phyloP scores from a whole-genome alignment of 2,329 filamentous ascomycete species.

The Chrysoporthe austroafricana region DNA sequence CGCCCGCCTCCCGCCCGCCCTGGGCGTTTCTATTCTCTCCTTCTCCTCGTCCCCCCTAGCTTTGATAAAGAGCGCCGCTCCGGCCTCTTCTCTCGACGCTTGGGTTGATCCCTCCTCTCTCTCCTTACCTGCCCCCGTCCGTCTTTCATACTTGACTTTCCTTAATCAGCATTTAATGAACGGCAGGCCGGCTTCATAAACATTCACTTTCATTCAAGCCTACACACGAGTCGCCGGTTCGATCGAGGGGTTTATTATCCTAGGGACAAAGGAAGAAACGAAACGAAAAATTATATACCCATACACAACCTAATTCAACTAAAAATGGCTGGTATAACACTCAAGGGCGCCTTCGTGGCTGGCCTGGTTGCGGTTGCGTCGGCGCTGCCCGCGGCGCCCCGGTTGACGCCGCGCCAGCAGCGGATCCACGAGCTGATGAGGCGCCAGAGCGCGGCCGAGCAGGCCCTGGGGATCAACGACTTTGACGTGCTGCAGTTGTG shows the following conservation, averaged over 20 bases:
- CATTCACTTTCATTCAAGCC: conserved; percentile 30
- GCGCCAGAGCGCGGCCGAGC: conserved; percentile 55
- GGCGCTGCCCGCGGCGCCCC: conserved; percentile 51
- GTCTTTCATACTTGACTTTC: conserved; percentile 31
- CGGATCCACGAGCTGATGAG: conserved; percentile 52
- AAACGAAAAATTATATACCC: not conserved
- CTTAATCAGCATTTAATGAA: conserved; percentile 41
- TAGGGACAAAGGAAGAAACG: conserved; percentile 23
- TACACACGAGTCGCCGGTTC: conserved; percentile 27
- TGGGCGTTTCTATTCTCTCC: conserved; percentile 32
- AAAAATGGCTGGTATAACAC: conserved; percentile 49
- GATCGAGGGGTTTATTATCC: conserved; percentile 31
- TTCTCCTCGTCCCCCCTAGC: too few species aligned
- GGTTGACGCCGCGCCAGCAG: conserved; percentile 49
- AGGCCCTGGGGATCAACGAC: conserved; percentile 52
- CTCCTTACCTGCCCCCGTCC: conserved; percentile 32
- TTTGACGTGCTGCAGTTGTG: conserved; percentile 64
- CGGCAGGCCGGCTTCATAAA: conserved; percentile 44
- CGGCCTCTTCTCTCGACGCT: conserved; percentile 49
- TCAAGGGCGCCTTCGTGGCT: conserved; percentile 49
- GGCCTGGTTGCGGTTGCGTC: conserved; percentile 50
- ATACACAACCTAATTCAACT: not conserved
- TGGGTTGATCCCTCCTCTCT: conserved; percentile 39
- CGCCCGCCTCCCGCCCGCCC: too few species aligned
- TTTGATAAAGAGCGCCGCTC: conserved; percentile 51